Conservation (phyloP, 495 filamentous ascomycete species). For the Tricharina praecox region DNA sequence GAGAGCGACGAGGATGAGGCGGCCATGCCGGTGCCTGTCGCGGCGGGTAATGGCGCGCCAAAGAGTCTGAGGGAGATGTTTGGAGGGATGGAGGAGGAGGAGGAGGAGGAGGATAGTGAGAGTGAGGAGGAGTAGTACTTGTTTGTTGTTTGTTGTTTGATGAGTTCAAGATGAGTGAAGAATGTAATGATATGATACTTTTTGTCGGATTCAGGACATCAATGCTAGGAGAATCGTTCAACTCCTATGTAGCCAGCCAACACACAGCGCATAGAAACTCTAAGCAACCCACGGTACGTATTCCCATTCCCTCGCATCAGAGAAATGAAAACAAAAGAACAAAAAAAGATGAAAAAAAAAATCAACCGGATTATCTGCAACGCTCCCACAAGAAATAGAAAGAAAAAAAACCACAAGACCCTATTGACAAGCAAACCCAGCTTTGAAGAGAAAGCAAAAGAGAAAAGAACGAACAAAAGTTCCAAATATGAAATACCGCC, state of each 20-base stretch:
- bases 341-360: too few species aligned
- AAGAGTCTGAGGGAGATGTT: slow-evolving; percentile 1
- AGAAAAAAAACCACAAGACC: neutral
- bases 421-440: neutral
- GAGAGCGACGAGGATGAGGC: slow-evolving; percentile 6
- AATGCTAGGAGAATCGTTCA: too few species aligned
- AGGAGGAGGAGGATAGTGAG: slow-evolving; percentile 6
- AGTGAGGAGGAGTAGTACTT: slow-evolving; percentile 9
- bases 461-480: neutral
- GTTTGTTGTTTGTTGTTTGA: neutral
- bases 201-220: too few species aligned
- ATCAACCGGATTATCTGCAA: too few species aligned
- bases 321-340: too few species aligned
- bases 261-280: too few species aligned
- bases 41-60: neutral
- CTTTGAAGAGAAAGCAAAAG: neutral
- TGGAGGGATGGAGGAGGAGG: neutral
- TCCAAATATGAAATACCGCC: too few species aligned
- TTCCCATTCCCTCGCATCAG: too few species aligned
- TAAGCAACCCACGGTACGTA: too few species aligned
- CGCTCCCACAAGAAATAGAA: neutral
- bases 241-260: too few species aligned
- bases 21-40: neutral
- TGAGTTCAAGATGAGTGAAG: too few species aligned
- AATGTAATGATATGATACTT: too few species aligned